Conservation (phyloP, 2,329 filamentous ascomycete genomes). For the Penicillium sumatraense region DNA sequence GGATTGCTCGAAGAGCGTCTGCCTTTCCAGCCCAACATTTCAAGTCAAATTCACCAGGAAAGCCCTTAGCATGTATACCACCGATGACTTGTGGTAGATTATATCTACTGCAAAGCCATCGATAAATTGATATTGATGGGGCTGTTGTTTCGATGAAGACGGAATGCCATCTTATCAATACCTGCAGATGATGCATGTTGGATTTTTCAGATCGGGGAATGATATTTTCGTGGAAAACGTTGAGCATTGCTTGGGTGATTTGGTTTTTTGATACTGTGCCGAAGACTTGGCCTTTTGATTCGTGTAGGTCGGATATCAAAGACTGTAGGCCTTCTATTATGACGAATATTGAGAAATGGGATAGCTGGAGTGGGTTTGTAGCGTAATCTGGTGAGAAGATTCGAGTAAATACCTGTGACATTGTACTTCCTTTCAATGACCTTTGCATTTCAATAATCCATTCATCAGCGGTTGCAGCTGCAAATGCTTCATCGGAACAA, state of each 20-base stretch:
- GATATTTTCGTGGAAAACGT: slow-evolving; percentile 14
- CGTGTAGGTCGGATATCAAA: slow-evolving; percentile 15
- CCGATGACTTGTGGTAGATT: slow-evolving; percentile 11
- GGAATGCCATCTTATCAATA: slow-evolving; percentile 21
- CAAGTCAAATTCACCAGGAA: slow-evolving; percentile 8
- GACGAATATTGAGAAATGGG: slow-evolving; percentile 15
- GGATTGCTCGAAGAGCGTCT: slow-evolving; percentile 11
- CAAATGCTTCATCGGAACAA: slow-evolving; percentile 22
- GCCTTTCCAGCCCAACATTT: slow-evolving; percentile 13
- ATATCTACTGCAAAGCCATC: slow-evolving; percentile 11
- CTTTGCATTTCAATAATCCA: slow-evolving; percentile 19
- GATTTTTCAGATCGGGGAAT: neutral
- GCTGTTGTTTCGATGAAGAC: slow-evolving; percentile 20
- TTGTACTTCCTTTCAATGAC: neutral
- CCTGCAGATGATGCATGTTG: neutral
- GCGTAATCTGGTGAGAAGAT: slow-evolving; percentile 10
- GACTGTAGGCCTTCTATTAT: slow-evolving; percentile 20
- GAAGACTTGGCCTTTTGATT: slow-evolving; percentile 4
- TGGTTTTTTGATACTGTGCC: slow-evolving; percentile 10
- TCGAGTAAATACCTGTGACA: slow-evolving; percentile 8
- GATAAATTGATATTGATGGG: slow-evolving; percentile 16
- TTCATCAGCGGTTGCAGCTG: slow-evolving; percentile 18
- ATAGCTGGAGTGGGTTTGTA: slow-evolving; percentile 3
- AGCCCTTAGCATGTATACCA: slow-evolving; percentile 8
- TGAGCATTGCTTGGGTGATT: slow-evolving; percentile 13